Evolutionary conservation across 768 basidiomycete species (phyloP).

Genomic region (Boletus vermiculosoides): DNA sequence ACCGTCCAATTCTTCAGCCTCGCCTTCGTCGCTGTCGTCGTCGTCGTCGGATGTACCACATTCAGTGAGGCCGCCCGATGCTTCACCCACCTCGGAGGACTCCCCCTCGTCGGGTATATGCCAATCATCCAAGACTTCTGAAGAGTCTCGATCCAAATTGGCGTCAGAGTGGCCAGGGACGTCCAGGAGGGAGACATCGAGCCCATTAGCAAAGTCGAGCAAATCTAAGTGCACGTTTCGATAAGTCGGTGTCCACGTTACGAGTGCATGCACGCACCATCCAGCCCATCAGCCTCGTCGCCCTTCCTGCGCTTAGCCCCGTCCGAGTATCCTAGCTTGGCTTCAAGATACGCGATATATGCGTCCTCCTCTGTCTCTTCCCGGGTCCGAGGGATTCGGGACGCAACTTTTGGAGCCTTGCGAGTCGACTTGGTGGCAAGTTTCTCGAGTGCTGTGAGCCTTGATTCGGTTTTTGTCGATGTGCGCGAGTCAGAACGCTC

Average conservation of each 20-base stretch:
- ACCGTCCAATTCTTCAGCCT: conserved; percentile 26
- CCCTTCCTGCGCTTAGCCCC: conserved; percentile 44
- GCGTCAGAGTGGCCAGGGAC: not conserved
- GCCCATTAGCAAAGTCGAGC: conserved; percentile 46
- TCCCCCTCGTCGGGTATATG: not conserved
- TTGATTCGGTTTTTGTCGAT: conserved; percentile 12
- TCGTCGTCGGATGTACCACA: not conserved
- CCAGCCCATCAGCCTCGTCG: conserved; percentile 75
- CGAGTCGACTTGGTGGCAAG: conserved; percentile 23
- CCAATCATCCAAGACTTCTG: not conserved
- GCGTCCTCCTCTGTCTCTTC: conserved; percentile 72
- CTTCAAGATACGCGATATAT: conserved; percentile 83
- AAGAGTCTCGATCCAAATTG: not conserved
- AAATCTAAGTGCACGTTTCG: conserved; percentile 41
- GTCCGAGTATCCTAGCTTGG: conserved; percentile 59
- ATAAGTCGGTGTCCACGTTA: not conserved
- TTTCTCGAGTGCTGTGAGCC: conserved; percentile 36
- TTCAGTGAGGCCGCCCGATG: not conserved
- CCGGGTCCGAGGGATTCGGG: conserved; percentile 29
- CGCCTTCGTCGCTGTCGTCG: not conserved
- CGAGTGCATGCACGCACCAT: conserved; percentile 50
- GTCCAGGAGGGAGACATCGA: conserved; percentile 13
- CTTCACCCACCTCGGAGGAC: conserved; percentile 3
- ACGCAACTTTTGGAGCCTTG: not conserved
- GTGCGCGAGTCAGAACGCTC: not conserved